A percentile compares a stretch with the other conserved stretches of the same genome.
Conservation (phyloP, 2,329 filamentous ascomycete species). For the Hypoxylon sp. region DNA sequence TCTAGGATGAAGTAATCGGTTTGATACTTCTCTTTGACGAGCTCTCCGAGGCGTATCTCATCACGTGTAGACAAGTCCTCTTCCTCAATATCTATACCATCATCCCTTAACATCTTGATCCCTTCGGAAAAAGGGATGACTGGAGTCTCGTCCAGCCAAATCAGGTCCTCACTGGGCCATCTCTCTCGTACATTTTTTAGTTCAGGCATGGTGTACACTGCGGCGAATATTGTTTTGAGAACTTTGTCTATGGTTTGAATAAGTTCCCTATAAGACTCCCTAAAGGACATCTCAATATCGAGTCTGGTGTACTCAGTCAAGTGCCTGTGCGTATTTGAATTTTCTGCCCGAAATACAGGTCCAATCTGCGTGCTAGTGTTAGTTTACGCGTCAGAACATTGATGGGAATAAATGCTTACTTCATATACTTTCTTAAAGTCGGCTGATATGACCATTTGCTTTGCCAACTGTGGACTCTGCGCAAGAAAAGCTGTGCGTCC, state of each 20-base stretch:
- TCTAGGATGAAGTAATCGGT: constrained; percentile 95
- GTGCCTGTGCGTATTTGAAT: constrained; percentile 93
- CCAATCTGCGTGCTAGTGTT: constrained; percentile 80
- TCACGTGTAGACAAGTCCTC: constrained; percentile 89
- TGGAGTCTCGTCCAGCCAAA: constrained; percentile 86
- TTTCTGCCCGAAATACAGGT: constrained; percentile 91
- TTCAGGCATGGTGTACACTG: constrained; percentile 63
- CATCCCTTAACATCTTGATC: constrained; percentile 81
- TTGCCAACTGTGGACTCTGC: constrained; percentile 89
- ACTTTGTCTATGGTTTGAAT: constrained; percentile 80
- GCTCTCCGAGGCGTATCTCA: constrained; percentile 83
- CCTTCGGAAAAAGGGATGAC: constrained; percentile 82
- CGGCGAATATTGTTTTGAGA: constrained; percentile 79
- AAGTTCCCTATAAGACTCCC: constrained; percentile 88
- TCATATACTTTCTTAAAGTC: constrained; percentile 69
- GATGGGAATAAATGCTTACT: constrained; percentile 5
- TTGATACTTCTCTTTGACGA: constrained; percentile 86
- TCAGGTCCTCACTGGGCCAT: constrained; percentile 85
- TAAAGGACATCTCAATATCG: constrained; percentile 91
- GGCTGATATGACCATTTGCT: constrained; percentile 90
- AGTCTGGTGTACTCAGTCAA: constrained; percentile 94
- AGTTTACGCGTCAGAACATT: too few relatives aligned
- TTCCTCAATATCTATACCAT: constrained; percentile 75
- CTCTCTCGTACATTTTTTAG: constrained; percentile 81
- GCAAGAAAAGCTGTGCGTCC: constrained; percentile 85